Evolutionary conservation across 768 basidiomycete species (phyloP).

Genomic region (Rhizopogon sp.): DNA sequence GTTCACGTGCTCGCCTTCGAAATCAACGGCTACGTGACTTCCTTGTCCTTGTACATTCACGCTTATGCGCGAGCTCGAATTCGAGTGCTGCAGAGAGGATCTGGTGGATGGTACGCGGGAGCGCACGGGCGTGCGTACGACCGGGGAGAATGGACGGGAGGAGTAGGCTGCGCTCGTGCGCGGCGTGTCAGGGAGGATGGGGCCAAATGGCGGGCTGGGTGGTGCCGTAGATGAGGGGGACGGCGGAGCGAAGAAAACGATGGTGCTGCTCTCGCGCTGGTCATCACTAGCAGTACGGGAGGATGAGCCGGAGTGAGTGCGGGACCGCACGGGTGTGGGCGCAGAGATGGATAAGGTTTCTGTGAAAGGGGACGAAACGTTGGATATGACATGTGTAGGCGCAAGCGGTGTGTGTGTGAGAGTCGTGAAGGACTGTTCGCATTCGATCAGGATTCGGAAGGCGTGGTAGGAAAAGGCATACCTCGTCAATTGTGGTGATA

Average conservation of each 20-base stretch:
- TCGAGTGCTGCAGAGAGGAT: not conserved
- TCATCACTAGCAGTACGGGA: slow-evolving; percentile 5
- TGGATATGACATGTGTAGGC: slow-evolving; percentile 44
- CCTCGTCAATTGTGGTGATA: slow-evolving; percentile 44
- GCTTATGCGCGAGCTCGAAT: not conserved
- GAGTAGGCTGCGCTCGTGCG: slow-evolving; percentile 23
- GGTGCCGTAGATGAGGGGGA: not conserved
- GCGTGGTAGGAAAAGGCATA: slow-evolving; percentile 16
- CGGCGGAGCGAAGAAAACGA: not conserved
- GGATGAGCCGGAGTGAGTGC: slow-evolving; percentile 6
- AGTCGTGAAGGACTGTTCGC: slow-evolving; percentile 36
- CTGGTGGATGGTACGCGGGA: not conserved
- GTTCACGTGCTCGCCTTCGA: not conserved
- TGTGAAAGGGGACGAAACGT: slow-evolving; percentile 27
- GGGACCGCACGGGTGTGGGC: slow-evolving; percentile 9
- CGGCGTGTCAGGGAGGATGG: slow-evolving; percentile 23
- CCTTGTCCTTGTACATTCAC: not conserved
- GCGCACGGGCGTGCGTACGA: slow-evolving; percentile 5
- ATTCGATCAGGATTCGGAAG: not conserved
- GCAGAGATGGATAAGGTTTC: not conserved
- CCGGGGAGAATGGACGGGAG: slow-evolving; percentile 23
- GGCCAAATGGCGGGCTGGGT: slow-evolving; percentile 18
- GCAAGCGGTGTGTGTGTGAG: slow-evolving; percentile 44
- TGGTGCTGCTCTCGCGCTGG: slow-evolving; percentile 3
- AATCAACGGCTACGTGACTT: not conserved